These are phyloP conservation scores for Fusarium sp. DNA, from an alignment of 2,329 filamentous ascomycete genomes.

Conservation along the genomic window DNA sequence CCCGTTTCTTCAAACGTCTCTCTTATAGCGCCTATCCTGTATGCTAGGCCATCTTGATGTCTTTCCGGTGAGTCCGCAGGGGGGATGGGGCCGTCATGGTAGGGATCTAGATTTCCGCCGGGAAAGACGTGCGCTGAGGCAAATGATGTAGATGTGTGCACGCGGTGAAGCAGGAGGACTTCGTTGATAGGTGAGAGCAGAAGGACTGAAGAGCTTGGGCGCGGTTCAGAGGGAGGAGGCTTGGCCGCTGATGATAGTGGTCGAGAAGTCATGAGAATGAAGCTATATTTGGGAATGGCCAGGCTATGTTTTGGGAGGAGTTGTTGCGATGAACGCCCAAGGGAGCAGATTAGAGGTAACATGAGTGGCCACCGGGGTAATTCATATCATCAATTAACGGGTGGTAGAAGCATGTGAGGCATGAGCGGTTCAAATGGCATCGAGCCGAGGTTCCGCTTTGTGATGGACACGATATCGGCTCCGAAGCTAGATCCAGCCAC, in stretches of 20 bases:
- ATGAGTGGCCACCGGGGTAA: conserved; percentile 14
- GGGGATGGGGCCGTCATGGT: conserved; percentile 74
- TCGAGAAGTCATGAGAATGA: conserved; percentile 25
- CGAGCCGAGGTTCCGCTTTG: conserved; percentile 41
- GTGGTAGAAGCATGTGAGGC: conserved; percentile 29
- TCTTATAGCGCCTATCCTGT: conserved; percentile 83
- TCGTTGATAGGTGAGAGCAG: conserved; percentile 88
- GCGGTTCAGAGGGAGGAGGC: conserved; percentile 54
- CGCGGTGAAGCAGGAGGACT: conserved; percentile 86
- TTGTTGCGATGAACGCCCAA: conserved; percentile 25
- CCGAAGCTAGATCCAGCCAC: conserved; percentile 18
- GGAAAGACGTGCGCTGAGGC: conserved; percentile 95
- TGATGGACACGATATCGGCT: conserved; percentile 20
- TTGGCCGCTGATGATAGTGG: conserved; percentile 36
- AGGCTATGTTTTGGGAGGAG: conserved; percentile 6
- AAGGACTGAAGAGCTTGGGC: conserved; percentile 79
- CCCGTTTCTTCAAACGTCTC: conserved; percentile 97
- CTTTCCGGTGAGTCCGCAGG: conserved; percentile 58
- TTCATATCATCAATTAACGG: conserved; percentile 1
- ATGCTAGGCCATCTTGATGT: conserved; percentile 76
- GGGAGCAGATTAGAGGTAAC: conserved; percentile 21
- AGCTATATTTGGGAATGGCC: conserved; percentile 13
- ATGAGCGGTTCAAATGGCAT: conserved; percentile 25
- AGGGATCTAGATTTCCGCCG: conserved; percentile 81
- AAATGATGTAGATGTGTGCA: conserved; percentile 83